Evolutionary conservation across 2,329 filamentous ascomycete species (phyloP).

Genomic region (Phialemoniopsis sp.): DNA sequence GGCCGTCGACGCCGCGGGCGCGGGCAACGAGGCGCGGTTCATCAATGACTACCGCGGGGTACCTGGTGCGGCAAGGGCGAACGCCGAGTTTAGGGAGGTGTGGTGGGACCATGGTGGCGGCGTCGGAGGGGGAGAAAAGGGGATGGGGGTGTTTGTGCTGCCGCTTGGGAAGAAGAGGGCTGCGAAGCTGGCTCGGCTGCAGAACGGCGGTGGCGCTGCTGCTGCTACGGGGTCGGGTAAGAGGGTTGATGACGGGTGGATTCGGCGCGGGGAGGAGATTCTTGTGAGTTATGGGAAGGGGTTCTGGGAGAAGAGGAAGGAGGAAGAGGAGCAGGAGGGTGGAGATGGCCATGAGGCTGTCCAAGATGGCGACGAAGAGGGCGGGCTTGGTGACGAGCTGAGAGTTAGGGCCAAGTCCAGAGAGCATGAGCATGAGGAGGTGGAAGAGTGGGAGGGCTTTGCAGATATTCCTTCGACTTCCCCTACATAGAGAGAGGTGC

Average conservation of each 20-base stretch:
- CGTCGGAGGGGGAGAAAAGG: conserved; percentile 33
- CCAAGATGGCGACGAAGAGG: too few species aligned
- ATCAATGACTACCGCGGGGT: conserved; percentile 65
- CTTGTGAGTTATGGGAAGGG: conserved; percentile 65
- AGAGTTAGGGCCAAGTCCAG: too few species aligned
- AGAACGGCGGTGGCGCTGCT: background rate
- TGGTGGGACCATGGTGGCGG: conserved; percentile 30
- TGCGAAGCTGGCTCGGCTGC: conserved; percentile 10
- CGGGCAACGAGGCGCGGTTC: conserved; percentile 62
- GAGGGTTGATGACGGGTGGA: conserved; percentile 15
- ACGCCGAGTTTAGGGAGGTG: conserved; percentile 55
- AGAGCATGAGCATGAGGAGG: too few species aligned
- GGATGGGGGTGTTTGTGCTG: conserved; percentile 56
- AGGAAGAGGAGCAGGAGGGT: conserved; percentile 16
- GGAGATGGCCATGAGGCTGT: too few species aligned
- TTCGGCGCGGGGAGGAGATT: conserved; percentile 59
- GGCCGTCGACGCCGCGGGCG: conserved; percentile 54
- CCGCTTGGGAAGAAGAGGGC: conserved; percentile 31
- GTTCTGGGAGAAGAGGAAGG: conserved; percentile 53
- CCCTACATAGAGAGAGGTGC: too few species aligned
- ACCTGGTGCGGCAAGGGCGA: conserved; percentile 34
- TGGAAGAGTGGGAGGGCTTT: too few species aligned
- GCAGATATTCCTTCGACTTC: too few species aligned
- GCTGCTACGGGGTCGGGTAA: conserved; percentile 1
- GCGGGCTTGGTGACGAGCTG: too few species aligned